phyloP scores from a whole-genome alignment of 2,329 filamentous ascomycete genomes.

The Macrophomina phaseolina region DNA sequence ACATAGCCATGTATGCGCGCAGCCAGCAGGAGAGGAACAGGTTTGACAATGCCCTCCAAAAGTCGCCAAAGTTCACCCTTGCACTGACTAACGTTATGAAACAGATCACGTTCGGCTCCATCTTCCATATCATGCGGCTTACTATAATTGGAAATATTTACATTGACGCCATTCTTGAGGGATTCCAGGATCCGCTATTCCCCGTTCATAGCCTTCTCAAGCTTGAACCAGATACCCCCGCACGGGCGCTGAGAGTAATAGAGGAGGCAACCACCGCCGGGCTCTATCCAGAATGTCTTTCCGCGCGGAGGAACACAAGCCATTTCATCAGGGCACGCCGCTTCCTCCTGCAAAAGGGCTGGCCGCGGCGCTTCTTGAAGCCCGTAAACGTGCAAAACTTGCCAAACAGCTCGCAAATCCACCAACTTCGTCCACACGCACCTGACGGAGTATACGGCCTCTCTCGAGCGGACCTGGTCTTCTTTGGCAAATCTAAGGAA shows the following conservation, averaged over 20 bases:
- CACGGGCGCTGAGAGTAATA: neutral
- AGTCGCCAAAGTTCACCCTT: neutral
- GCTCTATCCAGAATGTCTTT: neutral
- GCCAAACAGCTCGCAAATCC: no score
- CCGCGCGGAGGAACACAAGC: neutral
- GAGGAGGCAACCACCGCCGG: neutral
- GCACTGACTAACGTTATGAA: neutral
- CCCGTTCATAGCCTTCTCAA: constrained; percentile 12
- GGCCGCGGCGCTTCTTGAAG: constrained; percentile 10
- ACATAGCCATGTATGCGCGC: neutral
- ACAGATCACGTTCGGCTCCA: neutral
- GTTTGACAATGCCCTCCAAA: neutral
- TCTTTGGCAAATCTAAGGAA: neutral
- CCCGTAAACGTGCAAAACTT: neutral
- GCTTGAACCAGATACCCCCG: neutral
- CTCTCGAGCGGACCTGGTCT: neutral
- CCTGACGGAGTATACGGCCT: neutral
- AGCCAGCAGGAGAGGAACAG: neutral
- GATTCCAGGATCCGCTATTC: neutral
- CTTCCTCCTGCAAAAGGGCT: neutral
- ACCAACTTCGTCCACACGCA: neutral
- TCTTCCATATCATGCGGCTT: neutral
- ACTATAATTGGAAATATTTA: constrained; percentile 21
- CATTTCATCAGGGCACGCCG: neutral
- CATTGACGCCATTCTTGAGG: neutral